Evolutionary conservation across 192 early-diverging fungal genomes (phyloP), one percentile per base, ranked within the genome.

Genomic region (Umbelopsis sp.): DNA sequence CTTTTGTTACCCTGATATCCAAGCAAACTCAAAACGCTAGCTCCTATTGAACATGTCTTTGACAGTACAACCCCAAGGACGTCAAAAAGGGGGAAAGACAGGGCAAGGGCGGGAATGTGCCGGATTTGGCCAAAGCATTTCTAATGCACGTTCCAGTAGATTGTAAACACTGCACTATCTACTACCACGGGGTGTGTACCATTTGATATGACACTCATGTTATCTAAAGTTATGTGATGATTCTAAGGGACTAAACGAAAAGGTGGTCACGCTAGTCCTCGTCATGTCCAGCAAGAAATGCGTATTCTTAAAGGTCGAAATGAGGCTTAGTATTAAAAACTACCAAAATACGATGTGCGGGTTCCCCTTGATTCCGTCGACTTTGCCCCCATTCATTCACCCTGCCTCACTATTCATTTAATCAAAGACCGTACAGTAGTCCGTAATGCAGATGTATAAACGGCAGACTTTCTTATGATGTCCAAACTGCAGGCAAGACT

Each of bases 51-150:
- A 1, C 37, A 41, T 41, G 37, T 41, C 37, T 41, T 41, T 41
- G 37, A 6, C 37, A 10, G 37, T 41, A 41, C 37, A 6, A 41
- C 6, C 37, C 2, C 37, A 41, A 41, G 37, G 37, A 41, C 10
- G 37, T 10, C 37, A 6, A 61, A 27, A 35, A 30, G 55, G 55
- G 55, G 13, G 27, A 13, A 12, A 22, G 30, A 13, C 18, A 61
- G 55, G 55, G 55, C 55, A 61, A 61, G 55, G 55, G 55, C 55
- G 55, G 55, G 55, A 61, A 61, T 61, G 55, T 61, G 25, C 55
- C 35, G 11, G 27, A 27, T 61, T 61, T 27, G 55, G 55, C 33
- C 16, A 61, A 35, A 61, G 55, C 55, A 61, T 61, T 61, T 30
- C 33, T 25, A 61, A 30, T 61, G 55, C 55, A 61, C 55, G 55